Conservation (phyloP, 768 basidiomycete species). For the Agaricus subrufescens region DNA sequence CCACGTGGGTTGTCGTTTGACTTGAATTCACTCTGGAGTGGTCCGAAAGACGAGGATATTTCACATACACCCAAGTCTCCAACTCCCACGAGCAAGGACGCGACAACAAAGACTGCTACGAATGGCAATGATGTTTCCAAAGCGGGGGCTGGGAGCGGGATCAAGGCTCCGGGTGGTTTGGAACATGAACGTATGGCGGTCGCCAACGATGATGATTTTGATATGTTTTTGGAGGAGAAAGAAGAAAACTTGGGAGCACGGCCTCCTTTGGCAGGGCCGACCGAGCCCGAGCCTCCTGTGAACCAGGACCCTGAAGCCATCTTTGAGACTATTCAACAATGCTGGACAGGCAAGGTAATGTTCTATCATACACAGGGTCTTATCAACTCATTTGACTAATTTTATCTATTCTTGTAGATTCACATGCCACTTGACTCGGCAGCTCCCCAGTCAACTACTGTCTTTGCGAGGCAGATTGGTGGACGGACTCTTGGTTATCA, state of each 20-base stretch:
- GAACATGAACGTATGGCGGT: slow-evolving; percentile 35
- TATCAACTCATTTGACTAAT: slow-evolving; percentile 12
- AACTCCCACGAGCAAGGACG: slow-evolving; percentile 18
- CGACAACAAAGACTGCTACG: not conserved
- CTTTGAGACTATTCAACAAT: slow-evolving; percentile 44
- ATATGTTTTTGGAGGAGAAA: slow-evolving; percentile 76
- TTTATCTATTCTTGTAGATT: slow-evolving; percentile 39
- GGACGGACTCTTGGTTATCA: slow-evolving; percentile 56
- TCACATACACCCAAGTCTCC: slow-evolving; percentile 12
- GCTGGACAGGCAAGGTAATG: slow-evolving; percentile 76
- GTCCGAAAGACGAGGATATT: slow-evolving; percentile 29
- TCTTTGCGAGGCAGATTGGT: slow-evolving; percentile 75
- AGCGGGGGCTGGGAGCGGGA: slow-evolving; percentile 11
- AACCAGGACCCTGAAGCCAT: slow-evolving; percentile 24
- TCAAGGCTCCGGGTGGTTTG: slow-evolving; percentile 37
- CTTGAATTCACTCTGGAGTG: slow-evolving; percentile 67
- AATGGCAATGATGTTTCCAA: not conserved
- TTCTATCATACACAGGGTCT: not conserved
- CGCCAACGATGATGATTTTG: slow-evolving; percentile 78
- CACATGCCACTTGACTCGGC: slow-evolving; percentile 77
- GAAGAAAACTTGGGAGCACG: slow-evolving; percentile 30
- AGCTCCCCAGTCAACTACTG: slow-evolving; percentile 59
- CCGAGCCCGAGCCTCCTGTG: slow-evolving; percentile 14
- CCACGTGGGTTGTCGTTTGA: slow-evolving; percentile 58
- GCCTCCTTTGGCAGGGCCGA: slow-evolving; percentile 15